These are phyloP conservation scores for Tuber borchii DNA, from an alignment of 495 filamentous ascomycete genomes.

Conservation along the genomic window DNA sequence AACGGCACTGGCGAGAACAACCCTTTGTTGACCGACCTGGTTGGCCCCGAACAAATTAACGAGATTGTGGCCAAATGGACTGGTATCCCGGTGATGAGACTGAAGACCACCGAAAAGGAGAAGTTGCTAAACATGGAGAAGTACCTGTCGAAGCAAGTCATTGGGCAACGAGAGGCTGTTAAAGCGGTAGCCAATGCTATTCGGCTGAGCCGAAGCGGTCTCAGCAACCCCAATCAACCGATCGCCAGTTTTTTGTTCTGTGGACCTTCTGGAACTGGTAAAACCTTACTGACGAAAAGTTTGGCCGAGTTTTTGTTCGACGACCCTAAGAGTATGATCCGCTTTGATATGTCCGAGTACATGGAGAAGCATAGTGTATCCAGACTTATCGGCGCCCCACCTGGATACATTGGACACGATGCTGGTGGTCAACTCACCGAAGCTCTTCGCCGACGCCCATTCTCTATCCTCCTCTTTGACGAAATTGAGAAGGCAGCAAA, in stretches of 20 bases:
- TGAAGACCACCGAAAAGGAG: conserved; percentile 93
- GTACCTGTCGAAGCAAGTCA: conserved; percentile 69
- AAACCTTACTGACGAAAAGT: conserved; percentile 92
- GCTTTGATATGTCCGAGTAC: conserved; percentile 99
- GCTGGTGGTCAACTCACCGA: conserved; percentile 94
- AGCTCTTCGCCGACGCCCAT: conserved; percentile 81
- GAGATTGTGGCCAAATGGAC: conserved; percentile 96
- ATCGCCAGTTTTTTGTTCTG: conserved; percentile 93
- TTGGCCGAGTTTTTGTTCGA: conserved; percentile 97
- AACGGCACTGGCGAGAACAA: conserved; percentile 54
- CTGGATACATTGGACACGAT: conserved; percentile 95
- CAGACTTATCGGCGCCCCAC: conserved; percentile 95
- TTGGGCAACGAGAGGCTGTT: conserved; percentile 94
- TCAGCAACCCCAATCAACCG: conserved; percentile 89
- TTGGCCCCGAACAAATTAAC: conserved; percentile 97
- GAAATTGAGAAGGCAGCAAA: conserved; percentile 98
- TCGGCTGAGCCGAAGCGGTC: conserved; percentile 83
- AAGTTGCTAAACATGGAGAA: conserved; percentile 94
- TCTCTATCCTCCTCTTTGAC: conserved; percentile 96
- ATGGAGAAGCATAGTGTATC: conserved; percentile 94
- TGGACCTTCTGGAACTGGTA: conserved; percentile 94
- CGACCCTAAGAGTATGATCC: conserved; percentile 94
- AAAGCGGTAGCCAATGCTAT: conserved; percentile 91
- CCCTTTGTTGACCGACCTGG: conserved; percentile 75
- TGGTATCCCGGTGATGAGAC: conserved; percentile 87